These are phyloP conservation scores for Phycomyces blakesleeanus DNA, from an alignment of 192 early-diverging fungal genomes.

Conservation along the genomic window DNA sequence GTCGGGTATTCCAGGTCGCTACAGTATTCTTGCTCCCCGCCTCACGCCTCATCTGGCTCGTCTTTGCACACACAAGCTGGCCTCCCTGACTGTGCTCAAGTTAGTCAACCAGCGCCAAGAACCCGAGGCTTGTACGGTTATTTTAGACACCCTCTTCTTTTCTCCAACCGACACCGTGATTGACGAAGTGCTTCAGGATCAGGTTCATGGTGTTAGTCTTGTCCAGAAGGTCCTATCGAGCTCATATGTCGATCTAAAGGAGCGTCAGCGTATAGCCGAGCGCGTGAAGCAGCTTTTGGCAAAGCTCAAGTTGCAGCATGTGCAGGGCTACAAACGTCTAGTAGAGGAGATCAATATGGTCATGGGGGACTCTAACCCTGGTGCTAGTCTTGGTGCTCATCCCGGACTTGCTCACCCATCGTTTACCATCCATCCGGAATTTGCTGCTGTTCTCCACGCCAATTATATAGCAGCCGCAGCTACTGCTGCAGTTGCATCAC, in stretches of 20 bases:
- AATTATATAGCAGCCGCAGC: slow-evolving; percentile 19
- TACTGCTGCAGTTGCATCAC: not conserved
- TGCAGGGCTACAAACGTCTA: slow-evolving; percentile 75
- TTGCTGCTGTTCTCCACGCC: slow-evolving; percentile 17
- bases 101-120: slow-evolving; percentile 88
- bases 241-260: slow-evolving; percentile 69
- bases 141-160: slow-evolving; percentile 83
- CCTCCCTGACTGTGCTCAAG: slow-evolving; percentile 78
- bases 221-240: slow-evolving; percentile 87
- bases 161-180: slow-evolving; percentile 60
- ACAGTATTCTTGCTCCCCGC: slow-evolving; percentile 78
- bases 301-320: slow-evolving; percentile 59
- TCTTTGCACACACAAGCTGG: slow-evolving; percentile 90
- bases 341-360: slow-evolving; percentile 71
- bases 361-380: slow-evolving; percentile 25
- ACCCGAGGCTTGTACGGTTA: slow-evolving; percentile 79
- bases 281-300: slow-evolving; percentile 56
- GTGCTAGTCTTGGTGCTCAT: slow-evolving; percentile 12
- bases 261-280: slow-evolving; percentile 76
- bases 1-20: slow-evolving; percentile 76
- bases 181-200: slow-evolving; percentile 70
- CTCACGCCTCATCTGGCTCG: slow-evolving; percentile 73
- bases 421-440: slow-evolving; percentile 7
- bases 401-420: slow-evolving; percentile 11
- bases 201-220: slow-evolving; percentile 80